Base-by-base conservation (phyloP, 495 filamentous ascomycete genomes). In the Trichoderma reesei region DNA sequence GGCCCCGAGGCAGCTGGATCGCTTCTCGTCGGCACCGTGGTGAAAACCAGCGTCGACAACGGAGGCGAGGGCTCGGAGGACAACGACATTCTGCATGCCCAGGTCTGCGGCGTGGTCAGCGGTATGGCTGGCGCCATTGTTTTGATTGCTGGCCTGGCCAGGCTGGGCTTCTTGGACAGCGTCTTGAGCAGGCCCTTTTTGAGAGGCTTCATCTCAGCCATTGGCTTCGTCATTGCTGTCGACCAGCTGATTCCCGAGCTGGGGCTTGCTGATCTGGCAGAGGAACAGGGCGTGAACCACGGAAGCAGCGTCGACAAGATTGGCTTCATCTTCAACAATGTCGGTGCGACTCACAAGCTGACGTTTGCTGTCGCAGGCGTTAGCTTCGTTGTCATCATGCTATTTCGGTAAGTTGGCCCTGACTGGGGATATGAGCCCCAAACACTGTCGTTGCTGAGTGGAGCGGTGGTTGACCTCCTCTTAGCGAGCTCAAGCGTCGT, bases 1-100 rank as follows among this genome's bases (percentile, higher is more conserved):
- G 94, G 94, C 0, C 94, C 94, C 0, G 94, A 98, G 78, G 94
- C 94, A 1, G 91, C 94, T 5, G 95, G 95, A 1, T 94, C 90
- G 48, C 81, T 99, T 26, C 82, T 99, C 0, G 87, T 95, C 0
- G 94, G 94, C 34, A 87, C 86, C 1, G 92, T 96, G 18, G 88
- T 99, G 61, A 86, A 88, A 68, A 77, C 82, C 8, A 93, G 87
- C 67, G 85, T 94, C 65, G 86, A 88, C 31, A 78, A 77, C 10
- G 51, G 51, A 56, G 86, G 88, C n/a, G 74, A 80, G 5, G 83
- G 85, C n/a, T 77, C 75, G 0, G 94, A 99, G 46, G 80, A 87
- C 18, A 85, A 95, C 66, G 85, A 79, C 41, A 70, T 78, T 8
- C 79, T 87, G 68, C 88, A 91, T 68, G 91, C 92, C 7, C 76